Base-by-base conservation (phyloP, 176 grass and related monocot species). In the Hordeum vulgare region DNA sequence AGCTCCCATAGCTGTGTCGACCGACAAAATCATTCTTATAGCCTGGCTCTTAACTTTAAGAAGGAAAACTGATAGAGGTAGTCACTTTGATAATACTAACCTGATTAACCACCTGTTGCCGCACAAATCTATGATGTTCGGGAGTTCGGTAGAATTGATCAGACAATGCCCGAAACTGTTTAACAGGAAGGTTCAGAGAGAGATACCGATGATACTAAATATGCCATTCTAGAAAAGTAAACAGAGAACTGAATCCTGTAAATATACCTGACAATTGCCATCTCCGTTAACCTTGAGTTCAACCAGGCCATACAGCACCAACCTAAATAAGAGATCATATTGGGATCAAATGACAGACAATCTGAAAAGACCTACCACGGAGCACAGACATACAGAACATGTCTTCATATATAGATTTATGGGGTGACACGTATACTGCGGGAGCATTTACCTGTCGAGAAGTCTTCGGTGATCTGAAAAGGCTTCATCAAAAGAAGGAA, bases 391-490 rank as follows among this genome's bases (percentile, higher is more conserved):
- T n/a, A n/a, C n/a, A n/a, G n/a, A n/a, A n/a, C n/a, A n/a, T n/a
- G n/a, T n/a, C n/a, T n/a, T n/a, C n/a, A n/a, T n/a, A n/a, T n/a
- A n/a, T n/a, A n/a, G n/a, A n/a, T n/a, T n/a, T n/a, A n/a, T n/a
- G n/a, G n/a, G n/a, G n/a, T n/a, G n/a, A n/a, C n/a, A n/a, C n/a
- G n/a, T n/a, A 62, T 7, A 65, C 12, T 79, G 37, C 28, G 17
- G 2, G 28, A 28, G 11, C 23, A 8, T 20, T 65, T 91, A 98
- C 96, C 93, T 90, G 73, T 98, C 83, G 59, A 93, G 85, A 57
- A 98, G 90, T 69, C 96, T 98, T 86, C 90, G 90, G 64, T 98
- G 96, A 93, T 93, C 90, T 75, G 96, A 91, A 81, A 91, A 80
- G 53, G 89, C 96, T 84, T 98, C 90, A 70, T 98, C 96, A 49